Base-by-base conservation (phyloP, 2,329 filamentous ascomycete genomes). In the Aspergillus sp. region DNA sequence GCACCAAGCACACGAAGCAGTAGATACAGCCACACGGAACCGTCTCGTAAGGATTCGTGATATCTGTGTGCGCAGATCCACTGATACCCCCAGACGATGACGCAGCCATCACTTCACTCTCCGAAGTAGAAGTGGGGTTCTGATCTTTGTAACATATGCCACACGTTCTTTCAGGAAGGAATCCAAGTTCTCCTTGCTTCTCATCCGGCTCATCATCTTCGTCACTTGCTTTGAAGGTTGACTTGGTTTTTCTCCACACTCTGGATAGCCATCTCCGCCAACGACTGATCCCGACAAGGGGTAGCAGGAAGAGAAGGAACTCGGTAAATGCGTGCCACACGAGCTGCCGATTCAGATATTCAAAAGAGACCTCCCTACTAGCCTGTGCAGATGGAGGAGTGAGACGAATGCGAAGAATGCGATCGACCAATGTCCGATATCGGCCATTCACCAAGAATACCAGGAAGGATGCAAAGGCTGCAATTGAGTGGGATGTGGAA, bases 291-390 rank as follows among this genome's bases (percentile, higher is more conserved):
- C 93, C 93, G 34, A 98, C 87, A n/a, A 98, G 78, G 0, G 93
- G 93, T n/a, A 98, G 76, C 12, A 97, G 79, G 65, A 97, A 98
- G 29, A 98, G 79, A n/a, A 98, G 75, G 58, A 98, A 98, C 65
- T 98, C 93, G 27, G 93, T 98, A 59, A 98, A 95, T n/a, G 93
- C 93, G 68, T 98, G 93, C 93, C 93, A 98, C 32, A 98, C 93
- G 8, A 98, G 81, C 69, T 98, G 93, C 38, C 93, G 84, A 65
- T 98, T 98, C 39, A 97, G 80, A 60, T 96, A 97, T 69, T 98
- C 93, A 62, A 98, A 97, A 1, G 88, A 95, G 27, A 98, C 90
- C 67, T 97, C 90, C 29, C 91, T 80, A 62, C 82, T 88, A 51
- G 94, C 86, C 62, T 95, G 88, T 59, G 81, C 89, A 3, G 86